A percentile compares a stretch with the other conserved stretches of the same genome.
Evolutionary conservation across 2,329 filamentous ascomycete species (phyloP).

Genomic region (Cladorrhinum sp.): DNA sequence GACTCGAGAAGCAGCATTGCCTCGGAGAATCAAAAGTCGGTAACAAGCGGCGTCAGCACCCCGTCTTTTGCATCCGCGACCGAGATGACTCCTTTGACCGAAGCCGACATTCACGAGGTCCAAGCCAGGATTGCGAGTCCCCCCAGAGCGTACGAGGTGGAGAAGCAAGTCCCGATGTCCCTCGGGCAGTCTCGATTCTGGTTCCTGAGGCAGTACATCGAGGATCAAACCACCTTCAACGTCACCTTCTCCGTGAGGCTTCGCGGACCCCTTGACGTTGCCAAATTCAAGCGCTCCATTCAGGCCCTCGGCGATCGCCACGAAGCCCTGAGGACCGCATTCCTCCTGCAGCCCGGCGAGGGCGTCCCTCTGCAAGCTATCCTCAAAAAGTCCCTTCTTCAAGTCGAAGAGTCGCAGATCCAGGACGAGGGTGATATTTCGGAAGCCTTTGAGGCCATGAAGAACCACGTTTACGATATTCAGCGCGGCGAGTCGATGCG

Average conservation of each 20-base stretch:
- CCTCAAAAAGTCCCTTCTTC: not conserved
- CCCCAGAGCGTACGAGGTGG: not conserved
- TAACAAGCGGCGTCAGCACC: conserved; percentile 1
- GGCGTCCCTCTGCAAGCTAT: conserved; percentile 20
- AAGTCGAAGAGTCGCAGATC: not conserved
- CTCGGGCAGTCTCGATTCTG: conserved; percentile 42
- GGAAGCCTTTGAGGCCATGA: not conserved
- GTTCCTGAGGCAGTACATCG: conserved; percentile 34
- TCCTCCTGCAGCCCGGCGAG: conserved; percentile 19
- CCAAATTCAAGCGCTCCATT: conserved; percentile 35
- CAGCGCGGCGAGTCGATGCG: not conserved
- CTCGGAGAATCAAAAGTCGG: not conserved
- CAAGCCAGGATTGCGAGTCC: not conserved
- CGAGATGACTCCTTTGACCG: not conserved
- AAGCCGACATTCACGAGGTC: not conserved
- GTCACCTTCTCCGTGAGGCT: conserved; percentile 31
- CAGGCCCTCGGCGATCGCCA: conserved; percentile 30
- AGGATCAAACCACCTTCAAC: conserved; percentile 41
- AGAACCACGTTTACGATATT: not conserved
- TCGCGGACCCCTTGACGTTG: conserved; percentile 32
- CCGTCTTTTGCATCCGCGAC: not conserved
- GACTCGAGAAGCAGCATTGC: conserved; percentile 24
- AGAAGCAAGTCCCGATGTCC: conserved; percentile 32
- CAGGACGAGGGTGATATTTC: not conserved
- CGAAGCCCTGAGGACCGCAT: conserved; percentile 36